Evolutionary conservation across 768 basidiomycete species (phyloP).

Genomic region (Amanita muscaria): DNA sequence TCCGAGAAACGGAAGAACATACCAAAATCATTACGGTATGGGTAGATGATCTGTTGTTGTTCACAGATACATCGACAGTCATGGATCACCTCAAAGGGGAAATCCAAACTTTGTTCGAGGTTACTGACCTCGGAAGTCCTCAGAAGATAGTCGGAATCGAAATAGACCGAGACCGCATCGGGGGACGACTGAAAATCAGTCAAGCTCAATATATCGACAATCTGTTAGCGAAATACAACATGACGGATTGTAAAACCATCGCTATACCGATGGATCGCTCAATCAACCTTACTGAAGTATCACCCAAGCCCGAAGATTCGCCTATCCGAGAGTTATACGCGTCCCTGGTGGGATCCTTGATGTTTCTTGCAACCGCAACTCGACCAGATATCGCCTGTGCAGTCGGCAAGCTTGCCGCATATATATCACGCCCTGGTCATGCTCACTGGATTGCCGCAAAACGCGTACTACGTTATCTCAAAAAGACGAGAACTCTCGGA

Average conservation of each 20-base stretch:
- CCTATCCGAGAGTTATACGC: too few relatives aligned
- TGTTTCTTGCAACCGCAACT: slow-evolving; percentile 15
- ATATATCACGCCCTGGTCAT: slow-evolving; percentile 21
- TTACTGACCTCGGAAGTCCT: slow-evolving; percentile 18
- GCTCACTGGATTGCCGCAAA: slow-evolving; percentile 29
- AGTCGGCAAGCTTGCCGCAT: slow-evolving; percentile 20
- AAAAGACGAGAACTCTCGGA: slow-evolving; percentile 9
- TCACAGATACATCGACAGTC: slow-evolving; percentile 5
- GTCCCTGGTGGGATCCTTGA: too few relatives aligned
- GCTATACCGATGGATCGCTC: too few relatives aligned
- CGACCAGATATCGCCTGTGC: slow-evolving; percentile 22
- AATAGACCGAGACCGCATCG: slow-evolving; percentile 10
- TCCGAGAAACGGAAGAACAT: slow-evolving; percentile 1
- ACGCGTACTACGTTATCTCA: slow-evolving; percentile 29
- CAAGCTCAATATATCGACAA: not conserved
- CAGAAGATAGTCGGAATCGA: slow-evolving; percentile 20
- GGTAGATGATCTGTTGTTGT: slow-evolving; percentile 22
- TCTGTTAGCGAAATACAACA: too few relatives aligned
- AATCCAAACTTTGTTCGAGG: slow-evolving; percentile 10
- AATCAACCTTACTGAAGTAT: too few relatives aligned
- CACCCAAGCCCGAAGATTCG: too few relatives aligned
- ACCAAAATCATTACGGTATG: slow-evolving; percentile 18
- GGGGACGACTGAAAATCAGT: too few relatives aligned
- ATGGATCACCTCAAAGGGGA: slow-evolving; percentile 9
- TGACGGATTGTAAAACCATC: too few relatives aligned